Evolutionary conservation across 1,284 basidiomycete genomes (phyloP).

Genomic region (Serendipita sp.): DNA sequence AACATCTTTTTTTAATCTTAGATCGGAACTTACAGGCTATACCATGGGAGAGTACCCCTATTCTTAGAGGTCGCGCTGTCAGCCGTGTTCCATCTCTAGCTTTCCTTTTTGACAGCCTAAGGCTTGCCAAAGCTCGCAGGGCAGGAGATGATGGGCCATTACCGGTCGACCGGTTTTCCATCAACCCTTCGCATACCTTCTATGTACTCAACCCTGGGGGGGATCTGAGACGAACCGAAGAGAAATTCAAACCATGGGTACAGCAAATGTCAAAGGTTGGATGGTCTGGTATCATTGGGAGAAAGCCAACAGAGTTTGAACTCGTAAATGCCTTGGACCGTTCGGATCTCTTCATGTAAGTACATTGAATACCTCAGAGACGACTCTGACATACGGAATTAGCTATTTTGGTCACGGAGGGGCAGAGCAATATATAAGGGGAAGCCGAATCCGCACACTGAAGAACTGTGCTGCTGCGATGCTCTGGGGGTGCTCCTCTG

Average conservation of each 20-base stretch:
- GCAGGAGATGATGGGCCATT: conserved; percentile 7
- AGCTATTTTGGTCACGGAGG: conserved; percentile 97
- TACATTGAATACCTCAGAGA: conserved; percentile 16
- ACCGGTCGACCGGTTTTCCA: conserved; percentile 33
- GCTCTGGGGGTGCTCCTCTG: conserved; percentile 99
- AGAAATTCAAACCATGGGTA: conserved; percentile 67
- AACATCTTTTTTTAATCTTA: conserved; percentile 78
- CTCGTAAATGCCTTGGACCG: conserved; percentile 53
- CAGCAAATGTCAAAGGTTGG: conserved; percentile 50
- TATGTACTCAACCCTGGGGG: conserved; percentile 89
- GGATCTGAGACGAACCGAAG: conserved; percentile 76
- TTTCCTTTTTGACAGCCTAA: conserved; percentile 74
- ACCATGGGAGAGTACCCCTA: conserved; percentile 94
- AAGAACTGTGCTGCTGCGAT: conserved; percentile 80
- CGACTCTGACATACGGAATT: conserved; percentile 11
- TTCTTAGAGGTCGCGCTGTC: conserved; percentile 69
- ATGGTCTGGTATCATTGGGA: conserved; percentile 76
- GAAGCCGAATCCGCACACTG: conserved; percentile 70
- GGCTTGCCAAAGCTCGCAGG: conserved; percentile 17
- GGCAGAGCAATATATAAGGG: conserved; percentile 85
- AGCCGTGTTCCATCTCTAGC: conserved; percentile 82
- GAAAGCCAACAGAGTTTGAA: conserved; percentile 68
- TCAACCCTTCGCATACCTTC: conserved; percentile 59
- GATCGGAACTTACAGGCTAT: conserved; percentile 83
- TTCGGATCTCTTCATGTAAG: conserved; percentile 76